Base-by-base conservation (phyloP, 148 eudicot species). In the Limonium bicolor region DNA sequence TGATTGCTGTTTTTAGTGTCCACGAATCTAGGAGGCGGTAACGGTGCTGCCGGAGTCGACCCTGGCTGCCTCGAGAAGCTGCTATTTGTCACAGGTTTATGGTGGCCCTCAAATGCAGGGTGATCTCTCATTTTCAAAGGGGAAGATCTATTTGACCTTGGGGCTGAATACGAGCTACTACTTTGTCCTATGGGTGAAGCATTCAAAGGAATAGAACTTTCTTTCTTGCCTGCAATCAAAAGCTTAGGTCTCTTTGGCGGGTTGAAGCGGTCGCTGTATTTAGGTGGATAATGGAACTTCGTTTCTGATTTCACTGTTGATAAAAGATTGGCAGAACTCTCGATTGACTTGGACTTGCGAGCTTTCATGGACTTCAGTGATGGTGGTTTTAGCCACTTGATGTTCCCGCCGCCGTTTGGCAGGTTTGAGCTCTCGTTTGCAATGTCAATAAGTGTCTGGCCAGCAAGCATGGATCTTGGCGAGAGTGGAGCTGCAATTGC, bases 371-470 rank as follows among this genome's bases (percentile, higher is more conserved):
- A 38, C 34, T 72, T 84, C 44, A 65, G 92, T 10, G 69, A 65
- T 21, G 85, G 72, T 54, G 50, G 73, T 54, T 81, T 77, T 11
- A 73, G 67, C 74, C 73, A 75, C 56, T 66, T 75, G 21, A 61
- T 25, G 5, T 59, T 49, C 36, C 55, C 70, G 27, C 30, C 57
- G 9, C 56, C 37, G 53, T 54, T 59, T 47, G 63, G 65, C n/a
- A n/a, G n/a, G 50, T 66, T 77, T 5, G 29, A 46, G 27, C 43
- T 48, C 33, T 48, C 33, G 25, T 52, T 47, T 36, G 86, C 72
- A 58, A 90, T 75, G 49, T 73, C 71, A 45, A 63, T 70, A 14
- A 90, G 70, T 11, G 80, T 78, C 48, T 67, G 79, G 58, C 95
- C 99, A 53, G 99, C 99, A 36, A 56, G 56, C 46, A 77, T 27